Percentiles rank a stretch among this genome's conserved stretches.
Conservation (phyloP, 2,329 filamentous ascomycete genomes). For the Septoria petroselini region DNA sequence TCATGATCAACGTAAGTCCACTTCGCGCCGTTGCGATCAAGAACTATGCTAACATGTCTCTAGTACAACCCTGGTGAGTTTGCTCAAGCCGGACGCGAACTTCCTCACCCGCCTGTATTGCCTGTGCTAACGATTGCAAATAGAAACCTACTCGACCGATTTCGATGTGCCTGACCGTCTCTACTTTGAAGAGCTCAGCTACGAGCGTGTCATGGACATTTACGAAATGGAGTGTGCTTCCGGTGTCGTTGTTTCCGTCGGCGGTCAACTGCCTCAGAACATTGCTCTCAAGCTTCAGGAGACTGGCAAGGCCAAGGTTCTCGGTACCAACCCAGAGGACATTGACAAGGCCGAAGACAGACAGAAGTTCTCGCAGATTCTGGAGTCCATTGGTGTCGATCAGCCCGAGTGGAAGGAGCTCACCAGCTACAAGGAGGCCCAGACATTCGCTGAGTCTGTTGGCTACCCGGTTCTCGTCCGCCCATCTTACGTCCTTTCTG, state of each 20-base stretch:
- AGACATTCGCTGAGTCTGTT: slow-evolving; percentile 78
- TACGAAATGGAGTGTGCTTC: slow-evolving; percentile 75
- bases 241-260: slow-evolving; percentile 91
- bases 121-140: slow-evolving; percentile 40
- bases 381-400: slow-evolving; percentile 94
- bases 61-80: slow-evolving; percentile 15
- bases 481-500: slow-evolving; percentile 91
- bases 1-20: slow-evolving; percentile 73
- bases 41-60: too few relatives aligned
- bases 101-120: not conserved
- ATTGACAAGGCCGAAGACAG: slow-evolving; percentile 98
- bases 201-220: slow-evolving; percentile 98
- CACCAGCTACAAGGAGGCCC: slow-evolving; percentile 82
- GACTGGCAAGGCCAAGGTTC: slow-evolving; percentile 79
- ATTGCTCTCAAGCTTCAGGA: slow-evolving; percentile 94
- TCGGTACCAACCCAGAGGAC: slow-evolving; percentile 88
- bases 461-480: slow-evolving; percentile 93
- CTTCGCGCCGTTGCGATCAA: too few relatives aligned
- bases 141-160: slow-evolving; percentile 65
- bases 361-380: slow-evolving; percentile 96
- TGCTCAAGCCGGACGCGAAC: slow-evolving; percentile 18
- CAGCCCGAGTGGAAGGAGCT: slow-evolving; percentile 98
- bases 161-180: slow-evolving; percentile 85
- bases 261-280: slow-evolving; percentile 95
- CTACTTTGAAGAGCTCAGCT: slow-evolving; percentile 95